phyloP scores from a whole-genome alignment of 179 eudicot genomes.

The Beta lomatogona region DNA sequence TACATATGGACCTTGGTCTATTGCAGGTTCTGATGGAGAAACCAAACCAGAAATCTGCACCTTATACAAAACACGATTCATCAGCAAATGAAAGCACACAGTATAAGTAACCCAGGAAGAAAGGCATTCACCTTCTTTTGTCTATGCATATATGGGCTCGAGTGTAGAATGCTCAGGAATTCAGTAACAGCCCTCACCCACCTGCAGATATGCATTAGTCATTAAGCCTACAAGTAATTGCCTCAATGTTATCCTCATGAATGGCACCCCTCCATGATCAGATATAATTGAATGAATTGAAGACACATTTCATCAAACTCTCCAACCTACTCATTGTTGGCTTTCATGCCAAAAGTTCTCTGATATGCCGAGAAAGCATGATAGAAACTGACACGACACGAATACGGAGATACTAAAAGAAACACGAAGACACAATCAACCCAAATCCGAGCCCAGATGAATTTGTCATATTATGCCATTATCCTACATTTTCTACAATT shows the following conservation, averaged over 20 bases:
- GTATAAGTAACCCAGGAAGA: slow-evolving; percentile 8
- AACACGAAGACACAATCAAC: no score
- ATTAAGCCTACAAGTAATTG: background rate
- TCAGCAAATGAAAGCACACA: background rate
- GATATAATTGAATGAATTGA: background rate
- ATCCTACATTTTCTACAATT: no score
- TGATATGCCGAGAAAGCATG: background rate
- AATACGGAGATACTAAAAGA: no score
- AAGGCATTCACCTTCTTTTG: slow-evolving; percentile 60
- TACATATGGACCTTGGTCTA: slow-evolving; percentile 75
- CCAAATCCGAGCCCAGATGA: no score
- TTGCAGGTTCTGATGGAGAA: slow-evolving; percentile 48
- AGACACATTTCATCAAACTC: background rate
- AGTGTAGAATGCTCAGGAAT: slow-evolving; percentile 54
- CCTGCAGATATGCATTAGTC: slow-evolving; percentile 47
- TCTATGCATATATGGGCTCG: slow-evolving; percentile 69
- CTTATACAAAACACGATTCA: slow-evolving; percentile 15
- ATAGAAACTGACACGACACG: no score
- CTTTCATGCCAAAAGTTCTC: background rate
- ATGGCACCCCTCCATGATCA: background rate
- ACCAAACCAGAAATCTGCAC: slow-evolving; percentile 30
- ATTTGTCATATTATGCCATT: no score
- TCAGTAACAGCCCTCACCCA: slow-evolving; percentile 91
- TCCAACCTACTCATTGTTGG: background rate
- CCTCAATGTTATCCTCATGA: background rate